Evolutionary conservation across 2,329 filamentous ascomycete species (phyloP), one percentile per base, ranked within the genome.

Genomic region (Hypoxylon sp.): DNA sequence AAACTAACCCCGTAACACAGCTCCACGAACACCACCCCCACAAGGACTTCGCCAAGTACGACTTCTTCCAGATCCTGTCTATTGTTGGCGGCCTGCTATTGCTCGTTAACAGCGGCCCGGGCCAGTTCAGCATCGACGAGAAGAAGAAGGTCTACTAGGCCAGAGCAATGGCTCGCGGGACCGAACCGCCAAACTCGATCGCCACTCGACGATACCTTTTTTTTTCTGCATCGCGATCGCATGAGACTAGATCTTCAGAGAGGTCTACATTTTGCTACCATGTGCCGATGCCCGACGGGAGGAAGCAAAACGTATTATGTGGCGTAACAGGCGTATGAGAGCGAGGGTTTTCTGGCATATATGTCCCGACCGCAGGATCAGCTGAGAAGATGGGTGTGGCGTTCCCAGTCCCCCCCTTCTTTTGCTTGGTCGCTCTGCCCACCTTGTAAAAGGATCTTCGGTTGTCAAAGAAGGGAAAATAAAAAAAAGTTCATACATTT

Each of bases 31-130:
- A 96, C 81, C 95, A 99, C 82, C 95, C 95, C 45, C 94, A 98
- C 84, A 98, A 98, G 86, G 95, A 99, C 78, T 99, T 99, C 74
- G 95, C 95, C 83, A 99, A 99, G 81, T 99, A 99, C 85, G 95
- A 99, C 77, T 99, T 99, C 84, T 99, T 99, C 88, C 95, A 99
- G 83, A 97, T 98, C 70, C 84, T 99, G 52, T 99, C 95, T 48
- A 99, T 99, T 74, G 94, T 98, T 66, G 95, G 95, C 65, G 95
- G 95, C 76, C 90, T 99, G 55, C 84, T 99, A 56, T 88, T 99
- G 66, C 86, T 99, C 67, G 93, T 98, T 79, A 99, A 99, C 86
- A 97, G 95, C 86, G 95, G 95, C 61, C 95, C 95, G 8, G 95
- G 95, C 64, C 93, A 97, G 77, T 90, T 98, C 83, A 96, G 91